Conservation (phyloP, 805 yeast species). For the Kluyveromyces nonfermentans region DNA sequence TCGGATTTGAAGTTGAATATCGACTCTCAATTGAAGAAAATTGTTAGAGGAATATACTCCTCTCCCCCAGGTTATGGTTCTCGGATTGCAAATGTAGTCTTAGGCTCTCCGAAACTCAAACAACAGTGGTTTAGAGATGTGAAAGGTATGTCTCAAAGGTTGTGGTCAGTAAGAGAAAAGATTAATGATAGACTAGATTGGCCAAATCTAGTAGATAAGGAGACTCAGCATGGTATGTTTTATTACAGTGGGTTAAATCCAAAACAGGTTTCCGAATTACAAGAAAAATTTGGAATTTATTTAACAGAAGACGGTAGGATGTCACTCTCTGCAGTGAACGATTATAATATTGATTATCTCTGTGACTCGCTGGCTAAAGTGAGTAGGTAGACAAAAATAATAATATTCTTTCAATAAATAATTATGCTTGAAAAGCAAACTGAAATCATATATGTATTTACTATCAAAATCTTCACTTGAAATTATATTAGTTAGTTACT, state of each 20-base stretch:
- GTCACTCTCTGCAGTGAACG: slow-evolving; percentile 82
- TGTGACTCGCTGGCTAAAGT: slow-evolving; percentile 15
- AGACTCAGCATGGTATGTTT: slow-evolving; percentile 87
- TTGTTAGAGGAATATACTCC: slow-evolving; percentile 80
- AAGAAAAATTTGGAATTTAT: slow-evolving; percentile 67
- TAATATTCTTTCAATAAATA: too few relatives aligned
- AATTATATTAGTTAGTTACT: neutral
- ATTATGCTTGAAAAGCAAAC: neutral
- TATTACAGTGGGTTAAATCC: slow-evolving; percentile 75
- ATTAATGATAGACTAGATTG: slow-evolving; percentile 63
- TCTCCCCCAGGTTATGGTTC: slow-evolving; percentile 96
- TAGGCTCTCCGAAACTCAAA: slow-evolving; percentile 50
- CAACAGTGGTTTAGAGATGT: slow-evolving; percentile 78
- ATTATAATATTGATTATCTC: slow-evolving; percentile 59
- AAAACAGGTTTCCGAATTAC: slow-evolving; percentile 62
- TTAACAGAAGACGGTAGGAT: slow-evolving; percentile 87
- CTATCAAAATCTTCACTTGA: neutral
- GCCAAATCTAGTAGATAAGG: slow-evolving; percentile 62
- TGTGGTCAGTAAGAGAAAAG: slow-evolving; percentile 58
- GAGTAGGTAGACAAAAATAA: neutral
- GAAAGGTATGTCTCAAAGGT: slow-evolving; percentile 65
- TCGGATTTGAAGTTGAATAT: slow-evolving; percentile 41
- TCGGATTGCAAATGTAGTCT: slow-evolving; percentile 71
- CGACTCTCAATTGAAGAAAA: slow-evolving; percentile 74
- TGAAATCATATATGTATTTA: too few relatives aligned